These are phyloP conservation scores for Laguncularia racemosa DNA, from an alignment of 345 rosid species.

Conservation along the genomic window DNA sequence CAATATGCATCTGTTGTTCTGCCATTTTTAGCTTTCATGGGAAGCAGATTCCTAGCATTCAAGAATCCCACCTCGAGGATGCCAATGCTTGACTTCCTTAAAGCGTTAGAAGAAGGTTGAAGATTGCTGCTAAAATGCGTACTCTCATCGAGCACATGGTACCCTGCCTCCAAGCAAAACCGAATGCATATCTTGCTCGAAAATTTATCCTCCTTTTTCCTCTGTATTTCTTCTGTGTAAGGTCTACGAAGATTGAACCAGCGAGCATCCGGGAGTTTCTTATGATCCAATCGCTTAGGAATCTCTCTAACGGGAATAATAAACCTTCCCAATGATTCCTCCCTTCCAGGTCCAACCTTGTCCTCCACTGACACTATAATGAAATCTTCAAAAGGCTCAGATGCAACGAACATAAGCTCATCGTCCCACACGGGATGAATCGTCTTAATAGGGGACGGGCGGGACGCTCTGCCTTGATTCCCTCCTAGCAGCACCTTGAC, in stretches of 20 bases:
- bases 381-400: constrained; percentile 87
- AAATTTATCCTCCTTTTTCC: constrained; percentile 77
- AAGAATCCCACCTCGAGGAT: constrained; percentile 83
- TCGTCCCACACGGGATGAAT: constrained; percentile 73
- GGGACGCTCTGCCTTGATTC: constrained; percentile 51
- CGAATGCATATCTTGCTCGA: constrained; percentile 69
- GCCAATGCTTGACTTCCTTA: constrained; percentile 70
- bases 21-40: constrained; percentile 86
- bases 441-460: constrained; percentile 36
- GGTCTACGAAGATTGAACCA: constrained; percentile 71
- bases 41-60: constrained; percentile 69
- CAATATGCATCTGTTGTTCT: constrained; percentile 81
- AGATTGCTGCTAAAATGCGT: constrained; percentile 92
- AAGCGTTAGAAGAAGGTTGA: constrained; percentile 76
- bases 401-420: constrained; percentile 84
- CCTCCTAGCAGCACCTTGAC: constrained; percentile 52
- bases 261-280: constrained; percentile 50
- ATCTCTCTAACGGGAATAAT: constrained; percentile 37
- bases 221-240: constrained; percentile 37
- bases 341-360: constrained; percentile 64
- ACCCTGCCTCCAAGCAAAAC: constrained; percentile 74
- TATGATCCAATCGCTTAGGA: constrained; percentile 45
- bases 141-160: constrained; percentile 94
- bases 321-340: constrained; percentile 60
- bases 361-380: constrained; percentile 63